Base-by-base conservation (phyloP, 2,329 filamentous ascomycete genomes). In the Aspergillus brasiliensis region DNA sequence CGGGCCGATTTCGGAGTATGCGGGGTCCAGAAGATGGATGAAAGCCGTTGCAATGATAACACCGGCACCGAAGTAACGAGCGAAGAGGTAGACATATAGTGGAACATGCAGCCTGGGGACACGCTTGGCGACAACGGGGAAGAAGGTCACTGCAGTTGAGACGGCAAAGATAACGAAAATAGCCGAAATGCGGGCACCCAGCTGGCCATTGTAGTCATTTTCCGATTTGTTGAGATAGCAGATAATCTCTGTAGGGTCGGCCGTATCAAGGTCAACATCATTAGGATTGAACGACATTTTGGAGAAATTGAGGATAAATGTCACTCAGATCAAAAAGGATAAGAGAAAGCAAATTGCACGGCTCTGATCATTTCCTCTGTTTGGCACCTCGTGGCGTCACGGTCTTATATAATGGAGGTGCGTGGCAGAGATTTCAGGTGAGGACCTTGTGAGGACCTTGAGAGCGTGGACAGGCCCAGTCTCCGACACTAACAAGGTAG, bases 31-130 rank as follows among this genome's bases (percentile, higher is more conserved):
- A 0, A 62, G 61, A 17, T 62, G 61, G 55, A 62, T 60, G 15
- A 62, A 62, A 13, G 61, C 61, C 2, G 61, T 62, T 19, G 61
- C 61, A 25, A 62, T 44, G 19, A 62, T 62, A 25, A 62, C 61
- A 17, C 61, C 61, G 2, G 61, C 51, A 15, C 61, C 61, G 27
- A 62, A 62, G 55, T 62, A 62, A 2, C 61, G 61, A 10, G 61
- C 61, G 23, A 62, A 62, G 8, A 62, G 34, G 31, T 62, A 62
- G 28, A 60, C 55, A 28, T 62, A 56, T 1, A 52, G 55, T 10
- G 58, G 58, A 10, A 62, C 60, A 13, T 60, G 49, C 2, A 60
- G 38, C 6, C 55, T 46, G 10, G 61, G 57, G 6, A 49, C 21
- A 2, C 58, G 58, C 34, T 60, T 60, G n/a, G 61, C 61, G 11